A percentile compares a stretch with the other conserved stretches of the same genome.
Evolutionary conservation across 2,329 filamentous ascomycete genomes (phyloP).

Genomic region (Dactylonectria macrodidyma): DNA sequence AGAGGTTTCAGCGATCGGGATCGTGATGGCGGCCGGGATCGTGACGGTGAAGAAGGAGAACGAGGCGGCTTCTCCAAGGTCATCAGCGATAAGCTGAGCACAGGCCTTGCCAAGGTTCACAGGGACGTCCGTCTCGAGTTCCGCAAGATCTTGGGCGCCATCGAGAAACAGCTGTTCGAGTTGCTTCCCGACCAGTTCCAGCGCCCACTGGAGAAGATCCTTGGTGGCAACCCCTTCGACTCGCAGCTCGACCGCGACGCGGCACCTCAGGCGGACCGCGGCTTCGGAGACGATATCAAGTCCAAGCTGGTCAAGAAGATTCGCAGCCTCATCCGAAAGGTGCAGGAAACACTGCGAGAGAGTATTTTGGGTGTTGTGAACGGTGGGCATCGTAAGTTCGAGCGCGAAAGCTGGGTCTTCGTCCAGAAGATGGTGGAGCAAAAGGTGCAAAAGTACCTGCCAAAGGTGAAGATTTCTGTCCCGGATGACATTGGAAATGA

Average conservation of each 20-base stretch:
- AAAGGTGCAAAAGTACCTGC: conserved; percentile 63
- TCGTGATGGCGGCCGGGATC: conserved; percentile 40
- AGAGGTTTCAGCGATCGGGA: conserved; percentile 51
- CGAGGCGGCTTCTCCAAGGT: conserved; percentile 59
- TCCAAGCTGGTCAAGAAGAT: conserved; percentile 61
- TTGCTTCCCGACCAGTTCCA: conserved; percentile 60
- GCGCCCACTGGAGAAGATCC: conserved; percentile 61
- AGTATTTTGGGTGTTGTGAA: conserved; percentile 61
- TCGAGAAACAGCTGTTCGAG: conserved; percentile 63
- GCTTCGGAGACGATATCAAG: conserved; percentile 61
- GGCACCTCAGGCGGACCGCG: conserved; percentile 51
- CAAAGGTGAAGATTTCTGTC: conserved; percentile 61
- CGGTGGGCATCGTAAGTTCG: conserved; percentile 63
- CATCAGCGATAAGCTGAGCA: conserved; percentile 63
- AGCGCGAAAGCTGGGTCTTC: conserved; percentile 62
- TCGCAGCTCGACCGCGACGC: conserved; percentile 57
- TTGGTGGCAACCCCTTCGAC: conserved; percentile 64
- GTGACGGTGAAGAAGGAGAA: conserved; percentile 45
- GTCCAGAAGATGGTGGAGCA: conserved; percentile 62
- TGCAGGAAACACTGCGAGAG: conserved; percentile 62
- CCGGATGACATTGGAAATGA: conserved; percentile 64
- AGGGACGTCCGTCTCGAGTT: conserved; percentile 63
- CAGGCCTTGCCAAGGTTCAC: conserved; percentile 60
- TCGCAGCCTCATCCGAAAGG: conserved; percentile 59
- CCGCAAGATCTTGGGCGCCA: conserved; percentile 59